Evolutionary conservation across 495 filamentous ascomycete genomes (phyloP).

Genomic region (Filosporella fistucella): DNA sequence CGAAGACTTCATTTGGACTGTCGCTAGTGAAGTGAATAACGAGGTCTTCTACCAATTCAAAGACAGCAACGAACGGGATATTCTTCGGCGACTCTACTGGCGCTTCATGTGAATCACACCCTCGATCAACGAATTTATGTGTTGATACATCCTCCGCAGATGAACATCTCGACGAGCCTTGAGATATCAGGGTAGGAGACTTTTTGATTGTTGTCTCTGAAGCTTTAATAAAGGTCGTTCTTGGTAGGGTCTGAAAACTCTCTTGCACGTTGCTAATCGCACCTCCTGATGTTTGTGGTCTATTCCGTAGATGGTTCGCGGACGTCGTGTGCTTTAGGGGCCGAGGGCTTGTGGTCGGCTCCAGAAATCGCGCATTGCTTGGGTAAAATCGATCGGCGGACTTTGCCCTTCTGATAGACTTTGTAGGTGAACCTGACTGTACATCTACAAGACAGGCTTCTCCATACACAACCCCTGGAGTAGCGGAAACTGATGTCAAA

Average conservation of each 20-base stretch:
- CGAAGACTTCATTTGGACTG: constrained; percentile 12
- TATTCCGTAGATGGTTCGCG: constrained; percentile 2
- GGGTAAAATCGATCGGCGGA: constrained; percentile 15
- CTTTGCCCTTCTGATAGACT: constrained; percentile 4
- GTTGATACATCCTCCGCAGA: background rate
- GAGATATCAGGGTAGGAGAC: constrained; percentile 4
- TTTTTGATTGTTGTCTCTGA: constrained; percentile 18
- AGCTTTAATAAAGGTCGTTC: constrained; percentile 15
- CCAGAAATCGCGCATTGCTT: background rate
- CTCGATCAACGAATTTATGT: constrained; percentile 15
- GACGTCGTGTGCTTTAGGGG: constrained; percentile 2
- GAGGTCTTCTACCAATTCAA: constrained; percentile 22
- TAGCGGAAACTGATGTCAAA: constrained; percentile 8
- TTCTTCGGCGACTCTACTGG: background rate
- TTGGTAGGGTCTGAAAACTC: constrained; percentile 4
- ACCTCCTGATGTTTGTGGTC: background rate
- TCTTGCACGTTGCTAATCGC: background rate
- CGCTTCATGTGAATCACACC: constrained; percentile 8
- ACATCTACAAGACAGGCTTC: constrained; percentile 21
- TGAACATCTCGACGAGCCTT: background rate
- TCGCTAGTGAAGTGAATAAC: constrained; percentile 17
- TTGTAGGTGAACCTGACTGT: constrained; percentile 6
- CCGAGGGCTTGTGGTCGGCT: background rate
- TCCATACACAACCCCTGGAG: constrained; percentile 18
- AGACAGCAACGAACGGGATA: constrained; percentile 15